Percentiles rank a stretch among this genome's conserved stretches.
Evolutionary conservation across 1,284 basidiomycete species (phyloP).

Genomic region (Cryptococcus hybrid): DNA sequence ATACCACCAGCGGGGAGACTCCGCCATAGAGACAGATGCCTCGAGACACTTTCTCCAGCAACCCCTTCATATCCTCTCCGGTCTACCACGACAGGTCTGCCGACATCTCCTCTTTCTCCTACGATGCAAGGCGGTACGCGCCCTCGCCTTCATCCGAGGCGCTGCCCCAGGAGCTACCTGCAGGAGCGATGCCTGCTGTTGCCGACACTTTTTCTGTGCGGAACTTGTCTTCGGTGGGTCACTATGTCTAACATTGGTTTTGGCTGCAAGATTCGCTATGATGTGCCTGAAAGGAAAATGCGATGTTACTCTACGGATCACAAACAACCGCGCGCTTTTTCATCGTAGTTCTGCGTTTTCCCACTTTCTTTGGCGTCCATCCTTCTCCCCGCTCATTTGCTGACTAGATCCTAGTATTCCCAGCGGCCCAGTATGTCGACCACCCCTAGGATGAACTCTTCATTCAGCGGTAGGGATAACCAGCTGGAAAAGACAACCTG

Average conservation of each 20-base stretch:
- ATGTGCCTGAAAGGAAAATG: background rate
- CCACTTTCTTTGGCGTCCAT: background rate
- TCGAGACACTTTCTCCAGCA: background rate
- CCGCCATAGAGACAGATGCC: background rate
- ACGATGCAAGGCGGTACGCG: background rate
- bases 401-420: background rate
- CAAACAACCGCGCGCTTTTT: background rate
- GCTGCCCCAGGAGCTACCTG: background rate
- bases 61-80: background rate
- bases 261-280: background rate
- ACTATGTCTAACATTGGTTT: background rate
- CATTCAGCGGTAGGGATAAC: background rate
- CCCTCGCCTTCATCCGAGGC: background rate
- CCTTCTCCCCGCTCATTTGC: background rate
- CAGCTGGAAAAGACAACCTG: background rate
- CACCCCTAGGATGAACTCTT: background rate
- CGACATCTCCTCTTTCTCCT: background rate
- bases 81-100: background rate
- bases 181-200: background rate
- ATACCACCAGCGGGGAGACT: background rate
- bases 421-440: background rate
- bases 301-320: background rate
- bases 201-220: background rate
- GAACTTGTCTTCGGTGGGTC: background rate
- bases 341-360: background rate